Percentiles rank a stretch among this genome's conserved stretches.
phyloP scores from a whole-genome alignment of 2,329 filamentous ascomycete species.

The Zelopaecilomyces penicillatus region DNA sequence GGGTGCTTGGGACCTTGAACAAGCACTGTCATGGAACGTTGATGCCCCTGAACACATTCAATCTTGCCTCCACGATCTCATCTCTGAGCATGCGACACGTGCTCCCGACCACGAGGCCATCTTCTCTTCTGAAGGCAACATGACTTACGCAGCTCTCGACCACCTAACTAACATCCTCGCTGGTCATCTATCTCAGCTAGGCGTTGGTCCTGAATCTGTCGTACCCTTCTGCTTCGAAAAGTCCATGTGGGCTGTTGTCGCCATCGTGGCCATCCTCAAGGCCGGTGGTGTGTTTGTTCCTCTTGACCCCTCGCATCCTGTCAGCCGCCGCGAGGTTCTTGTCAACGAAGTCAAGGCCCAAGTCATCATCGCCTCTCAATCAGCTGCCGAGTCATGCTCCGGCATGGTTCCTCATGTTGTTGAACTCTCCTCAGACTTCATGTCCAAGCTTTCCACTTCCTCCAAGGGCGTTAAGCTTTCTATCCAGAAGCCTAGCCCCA shows the following conservation, averaged over 20 bases:
- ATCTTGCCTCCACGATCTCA: background rate
- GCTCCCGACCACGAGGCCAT: background rate
- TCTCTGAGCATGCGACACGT: background rate
- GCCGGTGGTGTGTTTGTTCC: conserved; percentile 17
- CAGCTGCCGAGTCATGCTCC: background rate
- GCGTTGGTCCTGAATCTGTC: conserved; percentile 16
- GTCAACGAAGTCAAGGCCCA: conserved; percentile 3
- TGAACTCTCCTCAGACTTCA: background rate
- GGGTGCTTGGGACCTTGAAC: background rate
- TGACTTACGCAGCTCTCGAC: background rate
- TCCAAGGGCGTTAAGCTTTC: background rate
- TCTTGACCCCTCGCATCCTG: conserved; percentile 14
- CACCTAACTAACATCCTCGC: background rate
- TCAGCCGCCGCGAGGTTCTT: background rate
- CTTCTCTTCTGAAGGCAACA: background rate
- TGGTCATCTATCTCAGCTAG: conserved; percentile 11
- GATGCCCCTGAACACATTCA: background rate
- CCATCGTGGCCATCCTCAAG: conserved; percentile 17
- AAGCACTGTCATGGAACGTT: background rate
- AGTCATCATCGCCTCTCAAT: conserved; percentile 2
- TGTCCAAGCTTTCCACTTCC: background rate
- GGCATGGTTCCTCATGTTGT: conserved; percentile 1
- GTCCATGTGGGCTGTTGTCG: conserved; percentile 11
- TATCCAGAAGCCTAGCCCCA: too few relatives aligned
- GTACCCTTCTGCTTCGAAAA: conserved; percentile 9